Base-by-base conservation (phyloP, 495 filamentous ascomycete genomes). In the Pyronema domesticum region DNA sequence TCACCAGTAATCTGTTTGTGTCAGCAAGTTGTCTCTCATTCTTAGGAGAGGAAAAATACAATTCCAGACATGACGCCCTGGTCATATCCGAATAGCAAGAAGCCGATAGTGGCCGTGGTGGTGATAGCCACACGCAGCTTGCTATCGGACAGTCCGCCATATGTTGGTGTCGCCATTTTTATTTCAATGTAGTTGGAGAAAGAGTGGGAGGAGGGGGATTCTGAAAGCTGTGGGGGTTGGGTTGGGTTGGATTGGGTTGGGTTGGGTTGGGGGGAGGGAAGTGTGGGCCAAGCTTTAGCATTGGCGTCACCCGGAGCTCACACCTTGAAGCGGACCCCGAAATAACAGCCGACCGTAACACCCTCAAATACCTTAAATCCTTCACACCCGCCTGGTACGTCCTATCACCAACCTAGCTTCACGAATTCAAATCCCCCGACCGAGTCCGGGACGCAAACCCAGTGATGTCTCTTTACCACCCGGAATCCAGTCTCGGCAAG, bases 341-440 rank as follows among this genome's bases (percentile, higher is more conserved):
- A n/a, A n/a, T n/a, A n/a, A n/a, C n/a, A n/a, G n/a, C n/a, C n/a
- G n/a, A n/a, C n/a, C n/a, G n/a, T n/a, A n/a, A n/a, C n/a, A n/a
- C n/a, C n/a, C n/a, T n/a, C n/a, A 98, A 96, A 65, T 98, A 96
- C 67, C 72, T 98, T 42, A 98, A 96, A 76, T 95, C 87, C 64
- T 98, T 95, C 67, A 89, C 89, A 2, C 83, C 89, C 19, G 91
- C 91, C 69, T 98, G 91, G 91, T 93, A 74, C 69, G 80, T 96
- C 8, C 70, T 98, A 55, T 94, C 91, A 55, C 85, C 91, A 17
- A 96, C 91, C 37, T 91, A 98, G 67, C 75, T 98, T 1, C 91
- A 98, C 68, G 91, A 98, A 65, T 98, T 95, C 48, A 65, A 65
- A 65, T 51, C 59, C n/a, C 53, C 59, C 35, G 82, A 85, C 68